Evolutionary conservation across 495 filamentous ascomycete genomes (phyloP), one percentile per base, ranked within the genome.

Genomic region (Cladorrhinum samala): DNA sequence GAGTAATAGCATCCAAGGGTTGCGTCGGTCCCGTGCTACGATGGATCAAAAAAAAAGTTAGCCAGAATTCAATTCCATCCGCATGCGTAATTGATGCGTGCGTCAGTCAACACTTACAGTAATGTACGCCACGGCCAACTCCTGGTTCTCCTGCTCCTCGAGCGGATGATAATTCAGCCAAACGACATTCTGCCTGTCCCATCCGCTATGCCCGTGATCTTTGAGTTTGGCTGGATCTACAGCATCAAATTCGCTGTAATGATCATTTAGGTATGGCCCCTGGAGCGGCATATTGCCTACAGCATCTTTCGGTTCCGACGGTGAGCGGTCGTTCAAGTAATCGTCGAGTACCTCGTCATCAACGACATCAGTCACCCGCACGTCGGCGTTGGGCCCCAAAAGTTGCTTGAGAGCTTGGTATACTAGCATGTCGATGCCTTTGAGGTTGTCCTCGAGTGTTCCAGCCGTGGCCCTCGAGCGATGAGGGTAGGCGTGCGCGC

Each of bases 361-460:
- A 13, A 47, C 23, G 45, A 49, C 25, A 21, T 19, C 11, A n/a
- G 30, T 38, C 2, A 49, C 46, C 9, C 13, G 14, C 14, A 49
- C 46, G 5, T 33, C 27, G 5, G 6, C 27, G 11, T 5, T 6
- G 7, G 46, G 37, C 13, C 17, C 25, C 11, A 21, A 9, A 5
- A 49, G 46, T 17, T 27, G 46, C 19, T 23, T 49, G 5, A 49
- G 46, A 5, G 33, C 41, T 41, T 45, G 50, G 17, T 45, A 52
- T 25, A 52, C 25, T 9, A 52, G 16, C 50, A 52, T 52, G 24
- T 52, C 50, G 2, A 52, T 7, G 14, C 50, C 50, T 39, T 52
- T 52, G 9, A 52, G 50, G 5, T 39, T 19, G 7, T 18, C 14
- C n/a, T 37, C 9, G 8, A 49, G 23, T 6, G 33, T 39, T 4